Conservation (phyloP, 1,284 basidiomycete genomes). For the Trichosporon sp. region DNA sequence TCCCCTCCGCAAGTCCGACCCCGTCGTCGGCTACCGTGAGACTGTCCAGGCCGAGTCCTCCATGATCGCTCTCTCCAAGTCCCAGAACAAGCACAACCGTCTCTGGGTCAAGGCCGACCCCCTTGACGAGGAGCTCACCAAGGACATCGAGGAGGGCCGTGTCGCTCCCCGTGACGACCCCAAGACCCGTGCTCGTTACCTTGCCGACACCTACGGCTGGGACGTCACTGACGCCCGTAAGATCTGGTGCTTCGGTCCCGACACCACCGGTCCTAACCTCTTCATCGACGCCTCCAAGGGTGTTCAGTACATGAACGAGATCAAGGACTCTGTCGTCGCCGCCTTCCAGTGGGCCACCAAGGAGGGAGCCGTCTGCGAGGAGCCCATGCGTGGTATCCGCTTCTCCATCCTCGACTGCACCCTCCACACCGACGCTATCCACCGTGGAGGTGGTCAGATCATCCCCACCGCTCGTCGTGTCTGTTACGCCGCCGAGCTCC, state of each 20-base stretch:
- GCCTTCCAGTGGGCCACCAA: constrained; percentile 99
- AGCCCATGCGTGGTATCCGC: constrained; percentile 98
- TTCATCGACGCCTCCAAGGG: constrained; percentile 98
- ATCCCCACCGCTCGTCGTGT: constrained; percentile 97
- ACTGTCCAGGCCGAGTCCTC: constrained; percentile 95
- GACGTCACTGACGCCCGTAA: constrained; percentile 99
- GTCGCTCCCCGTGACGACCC: constrained; percentile 94
- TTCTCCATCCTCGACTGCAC: constrained; percentile 57
- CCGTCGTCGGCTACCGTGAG: constrained; percentile 98
- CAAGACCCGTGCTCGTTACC: constrained; percentile 91
- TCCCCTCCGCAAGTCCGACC: constrained; percentile 97
- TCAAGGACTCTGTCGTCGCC: constrained; percentile 99
- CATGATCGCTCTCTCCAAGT: constrained; percentile 97
- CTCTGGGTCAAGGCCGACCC: constrained; percentile 92
- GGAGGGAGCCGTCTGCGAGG: constrained; percentile 95
- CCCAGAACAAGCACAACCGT: constrained; percentile 99
- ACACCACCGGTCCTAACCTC: constrained; percentile 95
- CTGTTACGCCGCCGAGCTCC: constrained; percentile 91
- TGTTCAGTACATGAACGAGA: constrained; percentile 97
- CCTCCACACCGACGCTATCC: constrained; percentile 77
- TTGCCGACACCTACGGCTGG: constrained; percentile 97
- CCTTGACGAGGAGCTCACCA: constrained; percentile 89
- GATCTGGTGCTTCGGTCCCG: constrained; percentile 99
- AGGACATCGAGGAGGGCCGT: constrained; percentile 87
- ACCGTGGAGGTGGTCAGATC: constrained; percentile 99